phyloP scores from a whole-genome alignment of 177 flowering plant species.

The Telopea speciosissima region DNA sequence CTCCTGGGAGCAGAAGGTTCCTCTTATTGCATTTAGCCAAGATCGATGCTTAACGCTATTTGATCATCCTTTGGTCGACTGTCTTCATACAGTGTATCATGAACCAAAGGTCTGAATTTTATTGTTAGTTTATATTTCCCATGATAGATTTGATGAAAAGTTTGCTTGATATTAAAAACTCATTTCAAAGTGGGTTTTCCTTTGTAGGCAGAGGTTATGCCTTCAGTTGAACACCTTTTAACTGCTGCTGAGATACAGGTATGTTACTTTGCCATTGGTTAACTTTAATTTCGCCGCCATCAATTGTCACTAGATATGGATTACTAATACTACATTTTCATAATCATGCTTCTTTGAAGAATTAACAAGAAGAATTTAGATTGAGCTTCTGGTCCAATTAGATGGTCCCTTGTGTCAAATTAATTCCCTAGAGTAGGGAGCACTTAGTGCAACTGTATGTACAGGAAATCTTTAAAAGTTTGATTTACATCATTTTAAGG shows the following conservation, averaged over 20 bases:
- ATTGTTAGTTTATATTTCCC: background rate
- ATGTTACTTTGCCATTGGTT: background rate
- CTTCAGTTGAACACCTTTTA: slow-evolving; percentile 69
- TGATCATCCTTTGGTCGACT: slow-evolving; percentile 74
- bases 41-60: slow-evolving; percentile 80
- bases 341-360: background rate
- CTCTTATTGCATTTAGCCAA: slow-evolving; percentile 77
- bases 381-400: background rate
- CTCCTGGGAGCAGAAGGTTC: slow-evolving; percentile 68
- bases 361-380: background rate
- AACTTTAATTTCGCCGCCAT: background rate
- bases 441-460: background rate
- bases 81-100: slow-evolving; percentile 66
- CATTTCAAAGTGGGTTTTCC: background rate
- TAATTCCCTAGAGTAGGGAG: background rate
- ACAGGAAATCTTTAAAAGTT: background rate
- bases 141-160: background rate
- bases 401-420: no score
- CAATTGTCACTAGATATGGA: background rate
- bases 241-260: slow-evolving; percentile 79
- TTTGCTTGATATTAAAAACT: background rate
- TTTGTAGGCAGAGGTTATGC: slow-evolving; percentile 77
- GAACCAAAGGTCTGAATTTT: slow-evolving; percentile 77
- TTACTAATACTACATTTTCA: background rate
- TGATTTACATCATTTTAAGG: no score